Conservation (phyloP, 2,329 filamentous ascomycete species). For the Aspergillus sp. region DNA sequence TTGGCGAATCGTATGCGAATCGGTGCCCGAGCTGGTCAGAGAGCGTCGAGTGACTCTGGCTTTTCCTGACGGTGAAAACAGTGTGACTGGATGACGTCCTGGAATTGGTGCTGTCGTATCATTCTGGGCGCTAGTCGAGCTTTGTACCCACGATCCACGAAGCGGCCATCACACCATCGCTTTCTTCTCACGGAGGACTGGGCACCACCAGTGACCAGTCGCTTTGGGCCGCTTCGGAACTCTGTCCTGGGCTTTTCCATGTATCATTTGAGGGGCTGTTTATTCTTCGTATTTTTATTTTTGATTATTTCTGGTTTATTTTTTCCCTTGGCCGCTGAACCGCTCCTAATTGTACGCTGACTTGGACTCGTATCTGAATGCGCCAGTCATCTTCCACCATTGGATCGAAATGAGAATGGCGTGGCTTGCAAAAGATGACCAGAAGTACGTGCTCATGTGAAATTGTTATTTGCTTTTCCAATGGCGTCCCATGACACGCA, state of each 20-base stretch:
- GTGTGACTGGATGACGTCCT: neutral
- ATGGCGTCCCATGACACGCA: neutral
- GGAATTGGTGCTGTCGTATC: conserved; percentile 3
- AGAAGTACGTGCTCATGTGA: conserved; percentile 3
- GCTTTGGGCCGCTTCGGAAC: neutral
- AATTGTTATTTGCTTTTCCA: conserved; percentile 6
- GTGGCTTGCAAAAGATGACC: neutral
- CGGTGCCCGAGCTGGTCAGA: neutral
- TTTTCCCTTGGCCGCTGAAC: neutral
- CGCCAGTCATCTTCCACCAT: neutral
- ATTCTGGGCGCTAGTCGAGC: conserved; percentile 1
- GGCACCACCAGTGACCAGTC: neutral
- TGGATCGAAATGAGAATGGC: neutral
- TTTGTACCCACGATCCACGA: conserved; percentile 1
- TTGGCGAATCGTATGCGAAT: neutral
- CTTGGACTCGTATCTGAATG: neutral
- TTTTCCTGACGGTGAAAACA: neutral
- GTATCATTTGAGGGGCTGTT: neutral
- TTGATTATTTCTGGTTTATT: neutral
- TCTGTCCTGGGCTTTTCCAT: neutral
- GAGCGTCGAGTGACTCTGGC: neutral
- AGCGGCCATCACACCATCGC: conserved; percentile 5
- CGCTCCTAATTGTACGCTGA: neutral
- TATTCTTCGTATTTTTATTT: neutral
- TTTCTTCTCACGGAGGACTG: neutral